A percentile compares a stretch with the other conserved stretches of the same genome.
Evolutionary conservation across 495 filamentous ascomycete species (phyloP).

Genomic region (Talaromyces ruber): DNA sequence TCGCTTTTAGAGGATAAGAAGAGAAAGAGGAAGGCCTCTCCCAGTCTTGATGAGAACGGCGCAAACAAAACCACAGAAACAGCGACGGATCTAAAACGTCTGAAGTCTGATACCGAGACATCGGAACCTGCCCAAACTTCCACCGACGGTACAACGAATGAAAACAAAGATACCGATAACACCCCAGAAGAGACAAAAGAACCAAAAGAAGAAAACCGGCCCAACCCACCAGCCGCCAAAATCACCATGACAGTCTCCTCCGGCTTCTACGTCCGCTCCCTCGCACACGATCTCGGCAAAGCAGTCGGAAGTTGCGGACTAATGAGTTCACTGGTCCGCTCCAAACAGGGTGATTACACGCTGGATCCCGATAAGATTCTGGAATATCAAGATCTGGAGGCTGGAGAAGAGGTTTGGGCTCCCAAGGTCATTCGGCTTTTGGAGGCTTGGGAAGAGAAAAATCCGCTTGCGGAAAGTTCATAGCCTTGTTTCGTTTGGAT

Average conservation of each 20-base stretch:
- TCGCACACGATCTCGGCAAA: conserved; percentile 85
- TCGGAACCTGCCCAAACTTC: conserved; percentile 2
- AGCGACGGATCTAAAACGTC: background rate
- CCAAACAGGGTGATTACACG: conserved; percentile 70
- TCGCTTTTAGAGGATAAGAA: conserved; percentile 5
- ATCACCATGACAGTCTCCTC: conserved; percentile 89
- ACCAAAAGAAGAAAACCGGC: background rate
- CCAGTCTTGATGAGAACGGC: background rate
- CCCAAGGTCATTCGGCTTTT: conserved; percentile 62
- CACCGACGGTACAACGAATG: background rate
- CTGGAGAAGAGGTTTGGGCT: conserved; percentile 76
- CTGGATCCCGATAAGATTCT: conserved; percentile 59
- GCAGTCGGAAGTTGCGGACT: conserved; percentile 72
- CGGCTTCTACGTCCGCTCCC: conserved; percentile 92
- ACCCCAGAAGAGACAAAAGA: conserved; percentile 11
- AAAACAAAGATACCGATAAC: conserved; percentile 16
- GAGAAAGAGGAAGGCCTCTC: conserved; percentile 7
- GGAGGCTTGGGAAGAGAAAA: conserved; percentile 47
- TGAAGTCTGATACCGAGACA: background rate
- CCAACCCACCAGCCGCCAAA: conserved; percentile 46
- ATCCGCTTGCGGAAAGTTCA: conserved; percentile 6
- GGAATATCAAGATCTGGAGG: conserved; percentile 70
- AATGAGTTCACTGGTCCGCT: conserved; percentile 80
- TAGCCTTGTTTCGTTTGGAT: background rate
- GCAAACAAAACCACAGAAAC: background rate